Evolutionary conservation across 2,329 filamentous ascomycete species (phyloP).

Genomic region (Phialophora tarda): DNA sequence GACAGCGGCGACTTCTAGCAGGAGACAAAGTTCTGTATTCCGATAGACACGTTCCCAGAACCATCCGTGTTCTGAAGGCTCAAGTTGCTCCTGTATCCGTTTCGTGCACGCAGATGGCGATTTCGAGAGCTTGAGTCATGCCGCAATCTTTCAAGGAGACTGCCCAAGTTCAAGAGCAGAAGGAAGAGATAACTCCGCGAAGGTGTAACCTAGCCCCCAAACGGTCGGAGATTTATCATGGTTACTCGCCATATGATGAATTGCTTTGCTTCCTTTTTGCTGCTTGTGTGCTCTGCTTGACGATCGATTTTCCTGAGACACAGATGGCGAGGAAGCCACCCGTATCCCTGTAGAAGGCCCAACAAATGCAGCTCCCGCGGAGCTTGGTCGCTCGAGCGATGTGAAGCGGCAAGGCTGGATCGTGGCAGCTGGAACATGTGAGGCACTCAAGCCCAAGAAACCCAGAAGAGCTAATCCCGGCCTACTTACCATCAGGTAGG

Average conservation of each 20-base stretch:
- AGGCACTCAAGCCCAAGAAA: background rate
- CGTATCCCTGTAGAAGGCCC: too few relatives aligned
- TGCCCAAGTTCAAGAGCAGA: background rate
- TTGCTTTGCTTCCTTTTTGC: background rate
- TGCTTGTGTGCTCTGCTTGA: background rate
- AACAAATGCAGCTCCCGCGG: too few relatives aligned
- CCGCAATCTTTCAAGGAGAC: too few relatives aligned
- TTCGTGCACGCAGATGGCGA: background rate
- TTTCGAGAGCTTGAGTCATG: background rate
- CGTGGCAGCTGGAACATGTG: background rate
- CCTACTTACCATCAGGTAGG: background rate
- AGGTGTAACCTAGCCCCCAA: slow-evolving; percentile 6
- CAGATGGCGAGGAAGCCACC: background rate
- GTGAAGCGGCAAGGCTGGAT: background rate
- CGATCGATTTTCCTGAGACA: slow-evolving; percentile 5
- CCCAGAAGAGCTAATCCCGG: background rate
- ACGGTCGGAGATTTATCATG: background rate
- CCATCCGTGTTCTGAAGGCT: background rate
- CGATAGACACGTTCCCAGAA: background rate
- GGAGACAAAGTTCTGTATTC: background rate
- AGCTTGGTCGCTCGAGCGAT: background rate
- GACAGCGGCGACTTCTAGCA: background rate
- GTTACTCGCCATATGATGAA: background rate
- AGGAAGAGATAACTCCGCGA: background rate
- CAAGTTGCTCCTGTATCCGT: background rate